phyloP scores from a whole-genome alignment of 192 early-diverging fungal species.

The Dissophora ornata region DNA sequence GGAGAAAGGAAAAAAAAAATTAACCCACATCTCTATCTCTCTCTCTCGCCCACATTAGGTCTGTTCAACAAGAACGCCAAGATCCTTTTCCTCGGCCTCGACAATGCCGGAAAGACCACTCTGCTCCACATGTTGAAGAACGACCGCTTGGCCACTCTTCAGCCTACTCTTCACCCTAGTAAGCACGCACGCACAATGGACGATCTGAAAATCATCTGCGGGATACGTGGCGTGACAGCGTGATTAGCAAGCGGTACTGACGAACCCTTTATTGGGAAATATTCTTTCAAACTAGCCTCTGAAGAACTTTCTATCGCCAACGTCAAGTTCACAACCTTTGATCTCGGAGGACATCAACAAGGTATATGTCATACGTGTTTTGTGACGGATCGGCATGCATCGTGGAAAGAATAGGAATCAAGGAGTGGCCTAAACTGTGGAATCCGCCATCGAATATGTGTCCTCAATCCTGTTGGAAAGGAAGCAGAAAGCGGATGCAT shows the following conservation, averaged over 20 bases:
- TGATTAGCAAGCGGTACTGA: no score
- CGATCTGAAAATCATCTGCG: not conserved
- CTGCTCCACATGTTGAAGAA: constrained; percentile 99
- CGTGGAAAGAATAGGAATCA: constrained; percentile 2
- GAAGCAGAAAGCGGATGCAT: no score
- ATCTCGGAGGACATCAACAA: constrained; percentile 97
- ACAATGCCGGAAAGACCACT: constrained; percentile 99
- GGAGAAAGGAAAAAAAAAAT: constrained; percentile 1
- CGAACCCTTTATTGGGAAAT: not conserved
- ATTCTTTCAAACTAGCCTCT: constrained; percentile 68
- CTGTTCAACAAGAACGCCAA: constrained; percentile 99
- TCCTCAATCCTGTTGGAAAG: not conserved
- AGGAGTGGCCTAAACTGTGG: constrained; percentile 7
- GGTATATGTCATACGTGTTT: no score
- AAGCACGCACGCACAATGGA: no score
- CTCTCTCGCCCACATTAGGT: no score
- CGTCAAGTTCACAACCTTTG: constrained; percentile 97
- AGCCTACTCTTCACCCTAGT: constrained; percentile 98
- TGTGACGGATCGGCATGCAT: not conserved
- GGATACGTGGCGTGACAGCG: not conserved
- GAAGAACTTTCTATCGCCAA: constrained; percentile 98
- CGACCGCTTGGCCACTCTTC: constrained; percentile 92
- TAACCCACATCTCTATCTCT: no score
- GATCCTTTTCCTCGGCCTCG: constrained; percentile 97
- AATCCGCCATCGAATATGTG: constrained; percentile 19